Evolutionary conservation across 768 basidiomycete species (phyloP).

Genomic region (Leccinum ochraceum): DNA sequence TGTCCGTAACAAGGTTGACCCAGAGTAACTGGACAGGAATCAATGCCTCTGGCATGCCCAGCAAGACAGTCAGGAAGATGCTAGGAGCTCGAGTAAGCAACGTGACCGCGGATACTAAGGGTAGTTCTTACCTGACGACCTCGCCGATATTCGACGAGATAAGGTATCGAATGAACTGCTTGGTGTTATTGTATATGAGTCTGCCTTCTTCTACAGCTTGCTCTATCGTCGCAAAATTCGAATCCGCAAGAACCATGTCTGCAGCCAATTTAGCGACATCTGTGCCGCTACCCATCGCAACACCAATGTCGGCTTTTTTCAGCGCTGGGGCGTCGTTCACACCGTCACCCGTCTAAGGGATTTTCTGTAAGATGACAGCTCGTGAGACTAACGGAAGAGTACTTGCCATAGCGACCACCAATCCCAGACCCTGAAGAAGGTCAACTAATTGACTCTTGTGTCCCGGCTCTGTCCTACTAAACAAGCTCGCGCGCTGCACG

Average conservation of each 20-base stretch:
- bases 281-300: conserved; percentile 98
- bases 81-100: conserved; percentile 35
- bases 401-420: conserved; percentile 93
- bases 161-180: conserved; percentile 99
- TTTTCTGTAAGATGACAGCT: conserved; percentile 10
- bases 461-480: conserved; percentile 90
- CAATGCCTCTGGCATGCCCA: conserved; percentile 99
- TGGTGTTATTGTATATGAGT: conserved; percentile 98
- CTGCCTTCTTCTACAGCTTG: conserved; percentile 96
- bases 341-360: conserved; percentile 83
- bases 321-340: conserved; percentile 98
- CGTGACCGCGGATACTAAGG: neutral
- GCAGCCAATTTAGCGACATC: conserved; percentile 98
- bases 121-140: conserved; percentile 68
- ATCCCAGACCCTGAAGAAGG: conserved; percentile 83
- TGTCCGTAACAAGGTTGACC: conserved; percentile 98
- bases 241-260: conserved; percentile 97
- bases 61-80: conserved; percentile 95
- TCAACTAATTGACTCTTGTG: conserved; percentile 97
- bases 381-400: conserved; percentile 9
- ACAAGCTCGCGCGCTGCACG: conserved; percentile 86
- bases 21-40: conserved; percentile 98
- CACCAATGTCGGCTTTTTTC: conserved; percentile 96
- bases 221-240: conserved; percentile 98
- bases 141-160: conserved; percentile 98